Conservation (phyloP, 768 basidiomycete species). For the Obba rivulosa region DNA sequence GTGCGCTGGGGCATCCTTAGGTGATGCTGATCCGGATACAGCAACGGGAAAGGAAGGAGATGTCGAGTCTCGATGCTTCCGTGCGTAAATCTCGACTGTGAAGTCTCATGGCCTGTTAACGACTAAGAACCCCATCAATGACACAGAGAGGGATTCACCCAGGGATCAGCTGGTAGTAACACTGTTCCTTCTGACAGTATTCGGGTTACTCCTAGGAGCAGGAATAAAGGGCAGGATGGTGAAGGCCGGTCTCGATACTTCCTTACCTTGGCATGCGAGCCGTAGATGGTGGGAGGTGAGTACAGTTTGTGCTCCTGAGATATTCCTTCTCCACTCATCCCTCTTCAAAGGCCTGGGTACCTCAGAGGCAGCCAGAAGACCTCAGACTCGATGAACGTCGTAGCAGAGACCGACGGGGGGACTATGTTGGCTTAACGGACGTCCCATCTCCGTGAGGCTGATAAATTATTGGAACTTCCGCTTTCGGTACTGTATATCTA, state of each 20-base stretch:
- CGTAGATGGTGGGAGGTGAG: constrained; percentile 82
- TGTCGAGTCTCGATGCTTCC: constrained; percentile 93
- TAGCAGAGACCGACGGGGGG: constrained; percentile 31
- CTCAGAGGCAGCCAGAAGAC: constrained; percentile 44
- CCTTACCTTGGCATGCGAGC: constrained; percentile 56
- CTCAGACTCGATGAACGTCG: constrained; percentile 34
- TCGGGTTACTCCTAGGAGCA: constrained; percentile 79
- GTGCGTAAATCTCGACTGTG: constrained; percentile 43
- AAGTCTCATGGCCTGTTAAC: constrained; percentile 3
- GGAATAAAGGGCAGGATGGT: constrained; percentile 80
- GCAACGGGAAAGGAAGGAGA: constrained; percentile 94
- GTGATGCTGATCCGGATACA: constrained; percentile 87
- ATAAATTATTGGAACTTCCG: neutral
- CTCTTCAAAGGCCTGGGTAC: constrained; percentile 42
- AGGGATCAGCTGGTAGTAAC: constrained; percentile 92
- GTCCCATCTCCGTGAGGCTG: constrained; percentile 12
- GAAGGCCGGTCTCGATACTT: constrained; percentile 67
- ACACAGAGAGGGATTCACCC: constrained; percentile 87
- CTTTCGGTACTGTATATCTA: constrained; percentile 9
- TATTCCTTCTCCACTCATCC: constrained; percentile 11
- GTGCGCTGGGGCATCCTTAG: constrained; percentile 74
- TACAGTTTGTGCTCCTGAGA: constrained; percentile 1
- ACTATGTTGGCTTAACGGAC: constrained; percentile 41
- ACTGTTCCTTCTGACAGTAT: constrained; percentile 81
- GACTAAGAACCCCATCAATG: constrained; percentile 10